Evolutionary conservation across 371 early-diverging fungal genomes (phyloP).

Genomic region (Umbelopsis sp.): DNA sequence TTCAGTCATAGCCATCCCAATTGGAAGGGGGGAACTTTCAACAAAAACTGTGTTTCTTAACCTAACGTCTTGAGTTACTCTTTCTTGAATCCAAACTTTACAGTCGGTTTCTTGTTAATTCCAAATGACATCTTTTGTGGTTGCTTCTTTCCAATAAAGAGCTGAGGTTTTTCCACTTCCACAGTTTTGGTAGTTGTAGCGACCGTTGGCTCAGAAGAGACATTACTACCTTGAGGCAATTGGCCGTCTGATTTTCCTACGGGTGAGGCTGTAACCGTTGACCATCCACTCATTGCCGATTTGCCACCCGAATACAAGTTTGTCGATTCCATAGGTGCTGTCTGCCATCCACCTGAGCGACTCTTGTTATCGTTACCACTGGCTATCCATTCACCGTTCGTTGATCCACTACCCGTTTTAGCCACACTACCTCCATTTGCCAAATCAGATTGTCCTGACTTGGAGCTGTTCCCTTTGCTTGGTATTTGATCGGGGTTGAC

Average conservation of each 20-base stretch:
- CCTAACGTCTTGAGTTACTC: background rate
- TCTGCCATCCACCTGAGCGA: too few relatives aligned
- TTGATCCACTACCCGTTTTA: background rate
- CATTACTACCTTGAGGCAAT: background rate
- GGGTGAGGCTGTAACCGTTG: background rate
- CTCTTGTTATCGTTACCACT: background rate
- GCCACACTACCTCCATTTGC: background rate
- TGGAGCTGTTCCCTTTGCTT: too few relatives aligned
- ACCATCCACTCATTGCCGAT: background rate
- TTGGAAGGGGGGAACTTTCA: too few relatives aligned
- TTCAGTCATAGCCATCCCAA: too few relatives aligned
- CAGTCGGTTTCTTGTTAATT: slow-evolving; percentile 10
- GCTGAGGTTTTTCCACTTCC: background rate
- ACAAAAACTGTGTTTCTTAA: too few relatives aligned
- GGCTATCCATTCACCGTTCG: background rate
- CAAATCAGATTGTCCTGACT: background rate
- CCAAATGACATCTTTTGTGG: slow-evolving; percentile 16
- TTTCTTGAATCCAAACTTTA: slow-evolving; percentile 9
- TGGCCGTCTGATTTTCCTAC: background rate
- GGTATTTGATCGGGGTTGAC: slow-evolving; percentile 3
- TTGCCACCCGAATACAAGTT: too few relatives aligned
- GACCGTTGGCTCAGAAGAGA: background rate
- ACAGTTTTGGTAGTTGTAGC: background rate
- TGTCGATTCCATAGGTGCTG: too few relatives aligned
- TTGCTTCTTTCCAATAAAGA: background rate